Evolutionary conservation across 441 rosid genomes (phyloP), one percentile per base, ranked within the genome.

Genomic region (Jatropha podagrica): DNA sequence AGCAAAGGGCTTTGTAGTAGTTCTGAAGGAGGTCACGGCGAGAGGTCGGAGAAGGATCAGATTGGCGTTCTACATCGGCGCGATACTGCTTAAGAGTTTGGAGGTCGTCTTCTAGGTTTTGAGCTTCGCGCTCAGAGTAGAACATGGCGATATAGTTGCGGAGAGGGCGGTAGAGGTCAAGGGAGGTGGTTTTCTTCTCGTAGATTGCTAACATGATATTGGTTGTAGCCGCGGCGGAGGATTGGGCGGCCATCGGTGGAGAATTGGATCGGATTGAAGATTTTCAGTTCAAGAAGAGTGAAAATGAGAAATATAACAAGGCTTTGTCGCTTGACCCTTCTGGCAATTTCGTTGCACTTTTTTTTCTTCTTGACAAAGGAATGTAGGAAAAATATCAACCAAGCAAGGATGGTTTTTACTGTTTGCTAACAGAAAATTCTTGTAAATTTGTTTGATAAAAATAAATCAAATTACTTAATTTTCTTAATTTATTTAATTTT

Each of bases 111-210:
- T 93, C 99, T 26, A 95, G 86, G 83, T 86, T 90, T 78, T 90
- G 86, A 48, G 99, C 99, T 71, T 95, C 96, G 77, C 98, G 99
- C 75, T 95, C 99, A 40, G 98, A 93, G 94, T 93, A 95, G 77
- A 77, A 71, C 83, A 81, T 79, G 79, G 86, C 79, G 76, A 95
- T 78, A 87, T 90, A 95, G 76, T 91, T 90, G 78, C 98, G 98
- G 70, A 95, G 84, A 6, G 99, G 97, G 52, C 98, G 97, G 91
- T 95, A 93, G 77, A 95, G 87, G 75, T 95, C 99, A 78, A 89
- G 32, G 23, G 95, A 18, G 38, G 61, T 74, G 15, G 99, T 89
- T 73, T 95, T 95, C 86, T 95, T 95, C 95, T 95, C 98, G 86
- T 85, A 84, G 79, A 95, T 87, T 15, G 99, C 96, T 63, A 95